A percentile compares a stretch with the other conserved stretches of the same genome.
These are phyloP conservation scores for Alternaria tenuissima DNA, from an alignment of 2,329 filamentous ascomycete species.

Conservation along the genomic window DNA sequence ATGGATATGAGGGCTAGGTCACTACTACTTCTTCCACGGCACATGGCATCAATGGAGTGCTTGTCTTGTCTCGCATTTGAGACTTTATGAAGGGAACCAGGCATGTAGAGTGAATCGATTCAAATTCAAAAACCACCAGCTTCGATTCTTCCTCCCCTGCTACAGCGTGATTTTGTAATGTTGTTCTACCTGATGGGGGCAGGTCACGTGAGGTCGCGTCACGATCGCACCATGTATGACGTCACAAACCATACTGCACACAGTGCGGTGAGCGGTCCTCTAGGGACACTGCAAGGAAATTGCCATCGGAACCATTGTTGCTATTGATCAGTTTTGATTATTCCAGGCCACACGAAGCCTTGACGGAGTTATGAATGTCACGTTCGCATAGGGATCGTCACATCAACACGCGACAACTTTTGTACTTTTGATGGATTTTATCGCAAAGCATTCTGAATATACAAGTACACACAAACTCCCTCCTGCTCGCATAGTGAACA, in stretches of 20 bases:
- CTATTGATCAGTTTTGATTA: background rate
- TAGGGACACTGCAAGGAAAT: background rate
- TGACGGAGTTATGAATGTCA: background rate
- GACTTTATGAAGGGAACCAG: conserved; percentile 35
- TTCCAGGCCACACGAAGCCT: background rate
- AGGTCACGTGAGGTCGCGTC: conserved; percentile 19
- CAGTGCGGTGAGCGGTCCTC: no score
- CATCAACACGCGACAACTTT: background rate
- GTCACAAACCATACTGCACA: background rate
- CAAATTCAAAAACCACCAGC: conserved; percentile 31
- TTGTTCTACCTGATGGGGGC: background rate
- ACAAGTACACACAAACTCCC: background rate
- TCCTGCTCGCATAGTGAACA: background rate
- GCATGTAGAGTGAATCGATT: conserved; percentile 50
- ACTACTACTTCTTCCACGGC: conserved; percentile 27
- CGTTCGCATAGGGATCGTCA: background rate
- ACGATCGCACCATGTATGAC: conserved; percentile 7
- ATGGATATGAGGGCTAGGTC: conserved; percentile 39
- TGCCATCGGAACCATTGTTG: background rate
- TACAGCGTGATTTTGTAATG: background rate
- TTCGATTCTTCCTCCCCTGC: conserved; percentile 4
- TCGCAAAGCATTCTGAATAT: background rate
- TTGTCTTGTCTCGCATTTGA: conserved; percentile 37
- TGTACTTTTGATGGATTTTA: background rate
- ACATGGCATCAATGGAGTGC: conserved; percentile 37